Evolutionary conservation across 257 asterid genomes (phyloP).

Genomic region (Solanum phureja): DNA sequence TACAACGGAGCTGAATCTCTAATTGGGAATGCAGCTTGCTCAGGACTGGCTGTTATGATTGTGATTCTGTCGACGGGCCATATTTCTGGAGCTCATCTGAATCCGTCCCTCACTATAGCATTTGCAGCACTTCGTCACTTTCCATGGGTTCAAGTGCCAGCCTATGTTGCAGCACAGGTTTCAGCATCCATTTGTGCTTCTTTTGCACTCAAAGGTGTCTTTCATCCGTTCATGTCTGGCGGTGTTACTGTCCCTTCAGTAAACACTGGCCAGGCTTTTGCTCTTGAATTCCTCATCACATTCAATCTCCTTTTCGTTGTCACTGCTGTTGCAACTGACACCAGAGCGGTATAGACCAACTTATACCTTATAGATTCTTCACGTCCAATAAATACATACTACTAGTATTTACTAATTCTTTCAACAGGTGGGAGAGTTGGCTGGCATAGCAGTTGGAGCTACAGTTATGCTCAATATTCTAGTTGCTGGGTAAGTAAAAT

Average conservation of each 20-base stretch:
- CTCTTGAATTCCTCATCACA: constrained; percentile 77
- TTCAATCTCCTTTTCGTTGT: constrained; percentile 78
- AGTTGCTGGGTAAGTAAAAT: constrained; percentile 68
- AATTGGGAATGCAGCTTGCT: constrained; percentile 68
- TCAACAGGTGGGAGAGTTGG: constrained; percentile 37
- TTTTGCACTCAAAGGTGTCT: constrained; percentile 71
- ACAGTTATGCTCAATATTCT: constrained; percentile 82
- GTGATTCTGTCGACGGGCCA: constrained; percentile 83
- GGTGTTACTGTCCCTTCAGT: constrained; percentile 84
- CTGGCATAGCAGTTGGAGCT: constrained; percentile 89
- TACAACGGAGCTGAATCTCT: constrained; percentile 57
- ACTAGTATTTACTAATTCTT: not conserved
- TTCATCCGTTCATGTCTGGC: constrained; percentile 71
- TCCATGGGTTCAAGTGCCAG: constrained; percentile 87
- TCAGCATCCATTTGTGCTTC: constrained; percentile 89
- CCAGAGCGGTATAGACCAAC: constrained; percentile 51
- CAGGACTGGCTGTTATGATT: constrained; percentile 87
- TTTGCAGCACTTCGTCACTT: constrained; percentile 86
- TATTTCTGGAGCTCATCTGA: constrained; percentile 91
- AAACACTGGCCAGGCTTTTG: constrained; percentile 67
- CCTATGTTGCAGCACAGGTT: constrained; percentile 73
- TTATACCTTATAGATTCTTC: not conserved
- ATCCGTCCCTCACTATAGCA: constrained; percentile 80
- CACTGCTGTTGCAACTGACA: constrained; percentile 91
- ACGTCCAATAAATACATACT: not conserved